Conservation (phyloP, 139 green algal species). For the Ulvella scutata region DNA sequence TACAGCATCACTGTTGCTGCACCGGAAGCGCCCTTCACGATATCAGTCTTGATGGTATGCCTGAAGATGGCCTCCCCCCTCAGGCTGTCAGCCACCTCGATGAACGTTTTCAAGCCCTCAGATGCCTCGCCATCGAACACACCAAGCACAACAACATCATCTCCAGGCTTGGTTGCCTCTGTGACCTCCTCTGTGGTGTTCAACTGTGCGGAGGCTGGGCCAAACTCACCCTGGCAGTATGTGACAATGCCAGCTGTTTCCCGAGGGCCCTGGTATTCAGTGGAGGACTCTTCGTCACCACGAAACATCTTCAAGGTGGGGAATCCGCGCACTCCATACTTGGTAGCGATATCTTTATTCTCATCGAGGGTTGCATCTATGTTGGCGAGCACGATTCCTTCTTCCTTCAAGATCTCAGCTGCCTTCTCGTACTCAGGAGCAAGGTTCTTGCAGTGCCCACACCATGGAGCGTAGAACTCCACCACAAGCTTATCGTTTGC, state of each 20-base stretch:
- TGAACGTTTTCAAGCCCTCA: conserved; percentile 2
- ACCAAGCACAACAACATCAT: conserved; percentile 1
- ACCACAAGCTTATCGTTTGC: conserved; percentile 15
- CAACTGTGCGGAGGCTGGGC: conserved; percentile 9
- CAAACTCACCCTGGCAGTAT: conserved; percentile 10
- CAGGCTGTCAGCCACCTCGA: conserved; percentile 7
- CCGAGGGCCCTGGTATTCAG: conserved; percentile 18
- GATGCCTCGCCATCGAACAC: conserved; percentile 5
- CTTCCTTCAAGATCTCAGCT: conserved; percentile 17
- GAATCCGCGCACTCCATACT: conserved; percentile 19
- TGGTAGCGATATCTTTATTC: conserved; percentile 18
- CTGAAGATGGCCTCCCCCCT: not conserved
- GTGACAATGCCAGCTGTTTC: conserved; percentile 14
- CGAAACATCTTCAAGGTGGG: conserved; percentile 23
- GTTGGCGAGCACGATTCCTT: conserved; percentile 12
- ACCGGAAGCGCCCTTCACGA: not conserved
- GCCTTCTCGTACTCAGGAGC: conserved; percentile 30
- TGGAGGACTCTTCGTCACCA: not conserved
- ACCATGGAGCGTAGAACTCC: conserved; percentile 58
- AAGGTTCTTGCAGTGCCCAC: conserved; percentile 50
- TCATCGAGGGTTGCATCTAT: conserved; percentile 14
- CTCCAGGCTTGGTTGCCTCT: not conserved
- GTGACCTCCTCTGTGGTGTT: not conserved
- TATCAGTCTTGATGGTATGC: conserved; percentile 5
- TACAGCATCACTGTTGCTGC: not conserved